Evolutionary conservation across 2,329 filamentous ascomycete genomes (phyloP).

Genomic region (Exophiala sideris): DNA sequence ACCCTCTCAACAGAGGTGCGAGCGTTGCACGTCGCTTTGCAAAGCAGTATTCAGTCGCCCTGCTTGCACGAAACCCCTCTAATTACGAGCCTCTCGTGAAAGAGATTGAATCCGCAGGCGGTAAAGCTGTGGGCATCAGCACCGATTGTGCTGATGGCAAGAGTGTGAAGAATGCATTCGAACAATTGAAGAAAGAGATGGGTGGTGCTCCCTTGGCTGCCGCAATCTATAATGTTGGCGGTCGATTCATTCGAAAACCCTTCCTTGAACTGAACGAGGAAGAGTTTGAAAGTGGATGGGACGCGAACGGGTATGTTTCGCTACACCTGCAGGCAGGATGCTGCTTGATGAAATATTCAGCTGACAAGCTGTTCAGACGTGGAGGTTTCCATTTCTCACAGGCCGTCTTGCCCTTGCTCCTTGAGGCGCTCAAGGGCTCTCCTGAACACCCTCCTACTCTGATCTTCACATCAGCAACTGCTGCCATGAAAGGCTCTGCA

Average conservation of each 20-base stretch:
- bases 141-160: constrained; percentile 55
- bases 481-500: constrained; percentile 69
- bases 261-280: constrained; percentile 59
- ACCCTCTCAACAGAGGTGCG: constrained; percentile 45
- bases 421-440: constrained; percentile 54
- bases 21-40: constrained; percentile 60
- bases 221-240: constrained; percentile 60
- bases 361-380: constrained; percentile 29
- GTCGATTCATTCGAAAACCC: constrained; percentile 56
- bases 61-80: constrained; percentile 57
- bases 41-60: constrained; percentile 55
- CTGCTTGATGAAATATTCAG: neutral
- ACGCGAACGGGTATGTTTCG: constrained; percentile 47
- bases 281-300: constrained; percentile 53
- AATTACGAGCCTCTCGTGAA: constrained; percentile 55
- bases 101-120: constrained; percentile 58
- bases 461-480: constrained; percentile 84
- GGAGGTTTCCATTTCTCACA: constrained; percentile 78
- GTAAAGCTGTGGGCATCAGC: constrained; percentile 59
- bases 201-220: constrained; percentile 46
- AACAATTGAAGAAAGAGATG: constrained; percentile 53
- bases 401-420: constrained; percentile 65
- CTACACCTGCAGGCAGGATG: neutral
- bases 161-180: constrained; percentile 54
- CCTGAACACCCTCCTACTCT: constrained; percentile 68